A percentile compares a stretch with the other conserved stretches of the same genome.
Conservation (phyloP, 192 early-diverging fungal genomes). For the Dispira parvispora region DNA sequence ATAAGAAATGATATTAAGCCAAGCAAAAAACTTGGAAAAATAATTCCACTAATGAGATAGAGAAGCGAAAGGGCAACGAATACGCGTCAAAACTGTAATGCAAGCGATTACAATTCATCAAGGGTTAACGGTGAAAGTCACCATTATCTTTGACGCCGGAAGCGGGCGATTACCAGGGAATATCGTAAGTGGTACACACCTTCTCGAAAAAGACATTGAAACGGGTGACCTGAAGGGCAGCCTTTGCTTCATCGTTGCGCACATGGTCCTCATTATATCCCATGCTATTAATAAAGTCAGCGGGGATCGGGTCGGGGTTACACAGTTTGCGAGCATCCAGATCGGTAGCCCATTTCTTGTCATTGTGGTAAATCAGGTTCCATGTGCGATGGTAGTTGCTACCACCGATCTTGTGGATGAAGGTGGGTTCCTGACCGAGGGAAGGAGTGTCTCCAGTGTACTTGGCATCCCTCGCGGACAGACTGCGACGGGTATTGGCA, state of each 20-base stretch:
- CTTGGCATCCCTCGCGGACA: no score
- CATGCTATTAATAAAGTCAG: background rate
- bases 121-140: no score
- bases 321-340: background rate
- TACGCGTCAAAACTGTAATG: no score
- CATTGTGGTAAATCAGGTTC: background rate
- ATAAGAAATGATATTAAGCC: no score
- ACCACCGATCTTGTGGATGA: conserved; percentile 1
- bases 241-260: background rate
- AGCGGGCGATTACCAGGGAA: background rate
- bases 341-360: background rate
- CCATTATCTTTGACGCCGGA: no score
- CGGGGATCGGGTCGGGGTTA: background rate
- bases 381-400: background rate
- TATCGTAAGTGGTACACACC: background rate
- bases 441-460: no score
- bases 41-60: no score
- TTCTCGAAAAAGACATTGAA: background rate
- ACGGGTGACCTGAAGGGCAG: background rate
- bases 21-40: no score
- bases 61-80: no score
- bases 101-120: no score
- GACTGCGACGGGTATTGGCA: no score
- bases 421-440: no score
- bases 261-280: background rate